phyloP scores from a whole-genome alignment of 352 stramenopile species.

The Phytophthora niederhauseri region DNA sequence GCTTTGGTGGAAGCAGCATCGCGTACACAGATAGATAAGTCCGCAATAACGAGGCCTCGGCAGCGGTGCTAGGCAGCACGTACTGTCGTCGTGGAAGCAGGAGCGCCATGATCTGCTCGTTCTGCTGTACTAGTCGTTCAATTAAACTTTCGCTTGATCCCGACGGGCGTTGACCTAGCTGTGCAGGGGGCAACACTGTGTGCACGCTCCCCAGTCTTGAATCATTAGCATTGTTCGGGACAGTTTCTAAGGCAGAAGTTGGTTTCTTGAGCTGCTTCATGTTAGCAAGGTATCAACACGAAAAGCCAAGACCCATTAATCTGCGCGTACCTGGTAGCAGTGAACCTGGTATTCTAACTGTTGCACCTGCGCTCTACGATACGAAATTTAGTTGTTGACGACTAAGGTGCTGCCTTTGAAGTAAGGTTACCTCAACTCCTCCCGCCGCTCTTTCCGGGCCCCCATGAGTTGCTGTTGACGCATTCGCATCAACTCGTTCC shows the following conservation, averaged over 20 bases:
- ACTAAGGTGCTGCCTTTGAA: not conserved
- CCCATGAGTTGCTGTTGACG: constrained; percentile 29
- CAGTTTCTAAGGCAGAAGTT: not conserved
- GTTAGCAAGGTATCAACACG: not conserved
- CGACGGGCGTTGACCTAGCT: not conserved
- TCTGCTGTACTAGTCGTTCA: constrained; percentile 35
- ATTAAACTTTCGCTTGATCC: constrained; percentile 16
- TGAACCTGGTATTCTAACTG: constrained; percentile 39
- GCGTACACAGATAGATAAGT: not conserved
- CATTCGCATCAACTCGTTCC: constrained; percentile 35
- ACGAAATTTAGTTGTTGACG: no score
- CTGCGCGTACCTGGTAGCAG: constrained; percentile 36
- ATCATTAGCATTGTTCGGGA: not conserved
- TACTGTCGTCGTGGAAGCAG: constrained; percentile 17
- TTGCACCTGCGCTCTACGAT: constrained; percentile 34
- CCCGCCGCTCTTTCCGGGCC: constrained; percentile 20
- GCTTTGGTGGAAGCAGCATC: constrained; percentile 4
- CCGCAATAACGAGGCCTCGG: not conserved
- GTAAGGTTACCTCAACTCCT: constrained; percentile 31
- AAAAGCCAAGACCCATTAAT: not conserved
- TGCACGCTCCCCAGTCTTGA: not conserved
- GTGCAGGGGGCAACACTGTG: not conserved
- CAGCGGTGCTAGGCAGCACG: not conserved
- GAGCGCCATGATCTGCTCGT: constrained; percentile 34
- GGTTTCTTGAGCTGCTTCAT: not conserved